Percentiles rank a stretch among this genome's conserved stretches.
Evolutionary conservation across 164 flowering plant genomes (phyloP).

Genomic region (Hamamelis virginiana): DNA sequence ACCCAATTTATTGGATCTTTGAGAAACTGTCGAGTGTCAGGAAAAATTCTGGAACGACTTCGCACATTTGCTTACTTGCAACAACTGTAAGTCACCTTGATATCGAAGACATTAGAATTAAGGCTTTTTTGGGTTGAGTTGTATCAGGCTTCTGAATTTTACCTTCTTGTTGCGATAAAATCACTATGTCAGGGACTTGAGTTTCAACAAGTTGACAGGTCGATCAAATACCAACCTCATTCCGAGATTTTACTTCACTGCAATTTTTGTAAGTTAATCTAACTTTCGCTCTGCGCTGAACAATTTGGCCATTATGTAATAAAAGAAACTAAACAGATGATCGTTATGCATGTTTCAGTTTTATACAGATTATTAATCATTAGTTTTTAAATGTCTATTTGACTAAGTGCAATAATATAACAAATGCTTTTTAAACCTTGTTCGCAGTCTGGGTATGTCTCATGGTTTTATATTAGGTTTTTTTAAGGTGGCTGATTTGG

Average conservation of each 20-base stretch:
- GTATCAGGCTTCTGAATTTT: background rate
- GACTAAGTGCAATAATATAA: too few species aligned
- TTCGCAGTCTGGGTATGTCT: too few species aligned
- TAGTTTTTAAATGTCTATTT: too few species aligned
- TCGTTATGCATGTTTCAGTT: too few species aligned
- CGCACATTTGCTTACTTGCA: slow-evolving; percentile 32
- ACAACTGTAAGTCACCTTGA: slow-evolving; percentile 33
- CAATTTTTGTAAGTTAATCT: slow-evolving; percentile 36
- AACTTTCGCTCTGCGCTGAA: background rate
- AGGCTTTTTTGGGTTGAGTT: background rate
- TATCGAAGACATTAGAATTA: background rate
- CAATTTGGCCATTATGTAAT: too few species aligned
- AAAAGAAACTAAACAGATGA: too few species aligned
- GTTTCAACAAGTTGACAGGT: slow-evolving; percentile 54
- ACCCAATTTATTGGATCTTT: slow-evolving; percentile 23
- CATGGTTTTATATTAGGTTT: too few species aligned
- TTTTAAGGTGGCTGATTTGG: too few species aligned
- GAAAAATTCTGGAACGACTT: slow-evolving; percentile 36
- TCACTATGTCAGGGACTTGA: slow-evolving; percentile 40
- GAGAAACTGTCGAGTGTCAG: slow-evolving; percentile 38
- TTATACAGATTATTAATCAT: too few species aligned
- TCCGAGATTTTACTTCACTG: slow-evolving; percentile 29
- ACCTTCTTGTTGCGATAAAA: background rate
- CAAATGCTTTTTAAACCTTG: too few species aligned
- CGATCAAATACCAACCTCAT: slow-evolving; percentile 41